These are phyloP conservation scores for Coffea canephora DNA, from an alignment of 257 asterid genomes.

Conservation along the genomic window DNA sequence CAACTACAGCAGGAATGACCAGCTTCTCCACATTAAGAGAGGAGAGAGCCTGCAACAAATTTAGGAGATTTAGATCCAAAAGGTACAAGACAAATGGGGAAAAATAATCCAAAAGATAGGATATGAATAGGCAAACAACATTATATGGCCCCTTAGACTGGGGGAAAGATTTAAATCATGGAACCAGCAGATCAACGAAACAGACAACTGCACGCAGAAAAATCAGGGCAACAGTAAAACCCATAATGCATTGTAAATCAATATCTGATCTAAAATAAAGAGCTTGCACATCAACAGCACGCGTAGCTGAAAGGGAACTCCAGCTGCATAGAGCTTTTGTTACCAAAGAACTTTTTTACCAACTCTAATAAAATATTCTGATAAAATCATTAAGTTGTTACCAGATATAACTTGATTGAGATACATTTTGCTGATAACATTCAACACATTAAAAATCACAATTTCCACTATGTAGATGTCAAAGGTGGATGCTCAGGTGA, in stretches of 20 bases:
- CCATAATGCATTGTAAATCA: neutral
- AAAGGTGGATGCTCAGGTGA: neutral
- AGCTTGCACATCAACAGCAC: neutral
- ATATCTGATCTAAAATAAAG: neutral
- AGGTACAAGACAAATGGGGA: neutral
- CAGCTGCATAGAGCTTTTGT: neutral
- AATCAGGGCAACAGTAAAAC: neutral
- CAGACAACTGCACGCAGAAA: neutral
- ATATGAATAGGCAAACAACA: too few species aligned
- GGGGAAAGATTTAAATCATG: neutral
- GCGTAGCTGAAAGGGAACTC: neutral
- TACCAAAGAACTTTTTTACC: neutral
- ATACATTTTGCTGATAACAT: neutral
- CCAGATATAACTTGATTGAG: neutral
- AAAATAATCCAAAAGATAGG: neutral
- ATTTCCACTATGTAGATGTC: neutral
- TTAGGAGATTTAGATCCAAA: neutral
- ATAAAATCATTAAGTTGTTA: neutral
- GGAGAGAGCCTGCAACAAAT: slow-evolving; percentile 55
- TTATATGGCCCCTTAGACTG: too few species aligned
- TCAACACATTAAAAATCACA: neutral
- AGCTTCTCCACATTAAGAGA: slow-evolving; percentile 68
- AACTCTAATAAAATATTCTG: neutral
- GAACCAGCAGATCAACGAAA: neutral
- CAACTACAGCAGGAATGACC: slow-evolving; percentile 86